phyloP scores from a whole-genome alignment of 2,329 filamentous ascomycete species.

The Elsinoe fawcettii region DNA sequence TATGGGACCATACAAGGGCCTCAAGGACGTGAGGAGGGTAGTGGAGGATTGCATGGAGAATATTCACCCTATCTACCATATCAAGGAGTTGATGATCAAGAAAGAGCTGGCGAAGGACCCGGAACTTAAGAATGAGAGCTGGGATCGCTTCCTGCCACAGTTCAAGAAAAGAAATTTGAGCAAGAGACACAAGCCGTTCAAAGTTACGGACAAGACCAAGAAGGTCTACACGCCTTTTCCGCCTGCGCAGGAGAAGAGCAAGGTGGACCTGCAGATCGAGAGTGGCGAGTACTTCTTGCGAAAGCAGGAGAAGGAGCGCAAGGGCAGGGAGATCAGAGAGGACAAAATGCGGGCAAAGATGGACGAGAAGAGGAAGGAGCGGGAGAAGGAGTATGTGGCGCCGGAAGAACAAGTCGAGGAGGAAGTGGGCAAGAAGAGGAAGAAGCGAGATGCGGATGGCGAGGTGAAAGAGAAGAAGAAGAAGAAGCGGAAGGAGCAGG shows the following conservation, averaged over 20 bases:
- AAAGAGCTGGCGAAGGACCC: conserved; percentile 85
- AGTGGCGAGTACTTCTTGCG: conserved; percentile 93
- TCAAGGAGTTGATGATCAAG: conserved; percentile 95
- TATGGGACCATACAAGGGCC: conserved; percentile 86
- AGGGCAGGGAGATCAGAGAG: conserved; percentile 67
- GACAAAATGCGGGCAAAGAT: conserved; percentile 83
- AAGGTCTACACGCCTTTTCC: conserved; percentile 97
- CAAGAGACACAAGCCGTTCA: conserved; percentile 72
- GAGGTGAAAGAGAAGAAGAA: conserved; percentile 36
- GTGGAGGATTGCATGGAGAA: conserved; percentile 97
- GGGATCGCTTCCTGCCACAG: conserved; percentile 93
- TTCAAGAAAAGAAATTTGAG: conserved; percentile 91
- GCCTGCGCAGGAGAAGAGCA: conserved; percentile 95
- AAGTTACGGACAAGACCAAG: conserved; percentile 86
- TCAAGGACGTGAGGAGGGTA: conserved; percentile 85
- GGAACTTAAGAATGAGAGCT: conserved; percentile 76
- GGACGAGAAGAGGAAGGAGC: conserved; percentile 77
- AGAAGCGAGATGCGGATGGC: conserved; percentile 34
- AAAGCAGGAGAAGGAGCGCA: conserved; percentile 85
- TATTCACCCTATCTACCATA: conserved; percentile 81
- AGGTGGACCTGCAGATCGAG: conserved; percentile 96
- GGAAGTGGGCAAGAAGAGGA: conserved; percentile 46
- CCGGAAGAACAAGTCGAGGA: conserved; percentile 64
- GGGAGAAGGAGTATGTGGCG: conserved; percentile 77
- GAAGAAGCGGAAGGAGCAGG: conserved; percentile 29